Conservation (phyloP, 805 yeast species). For the Candida golubevii region DNA sequence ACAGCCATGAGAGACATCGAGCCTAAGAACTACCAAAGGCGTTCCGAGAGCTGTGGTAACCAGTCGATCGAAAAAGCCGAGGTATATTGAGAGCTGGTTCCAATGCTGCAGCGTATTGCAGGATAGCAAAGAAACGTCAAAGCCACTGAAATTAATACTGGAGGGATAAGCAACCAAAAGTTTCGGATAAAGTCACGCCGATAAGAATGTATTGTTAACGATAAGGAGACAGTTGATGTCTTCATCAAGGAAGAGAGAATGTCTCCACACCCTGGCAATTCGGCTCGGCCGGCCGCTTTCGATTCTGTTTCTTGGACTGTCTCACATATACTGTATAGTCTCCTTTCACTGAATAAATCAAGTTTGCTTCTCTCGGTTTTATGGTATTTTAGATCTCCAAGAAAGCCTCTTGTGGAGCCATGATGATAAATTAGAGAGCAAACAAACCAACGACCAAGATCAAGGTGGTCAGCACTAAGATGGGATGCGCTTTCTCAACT, state of each 20-base stretch:
- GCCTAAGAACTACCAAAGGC: constrained; percentile 67
- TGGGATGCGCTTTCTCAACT: constrained; percentile 59
- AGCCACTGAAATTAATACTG: constrained; percentile 52
- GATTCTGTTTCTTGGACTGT: constrained; percentile 5
- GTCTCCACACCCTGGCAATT: constrained; percentile 82
- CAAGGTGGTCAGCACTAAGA: constrained; percentile 59
- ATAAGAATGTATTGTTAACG: constrained; percentile 75
- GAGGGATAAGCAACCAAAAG: constrained; percentile 55
- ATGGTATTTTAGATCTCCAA: constrained; percentile 49
- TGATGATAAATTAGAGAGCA: constrained; percentile 48
- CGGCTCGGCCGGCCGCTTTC: constrained; percentile 29
- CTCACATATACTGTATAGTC: constrained; percentile 27
- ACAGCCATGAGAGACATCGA: constrained; percentile 72
- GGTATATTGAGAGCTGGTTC: constrained; percentile 56
- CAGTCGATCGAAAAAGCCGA: constrained; percentile 76
- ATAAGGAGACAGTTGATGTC: constrained; percentile 67
- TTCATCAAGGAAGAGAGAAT: constrained; percentile 68
- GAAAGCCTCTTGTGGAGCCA: constrained; percentile 44
- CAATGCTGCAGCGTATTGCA: constrained; percentile 58
- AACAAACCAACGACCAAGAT: constrained; percentile 62
- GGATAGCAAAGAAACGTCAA: constrained; percentile 69
- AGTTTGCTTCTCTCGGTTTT: constrained; percentile 68
- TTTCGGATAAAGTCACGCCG: constrained; percentile 58
- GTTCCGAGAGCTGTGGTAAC: constrained; percentile 78
- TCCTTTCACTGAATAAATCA: constrained; percentile 45